Evolutionary conservation across 1,139 yeast genomes (phyloP), one percentile per base, ranked within the genome.

Genomic region (Magnusiomyces paraingens): DNA sequence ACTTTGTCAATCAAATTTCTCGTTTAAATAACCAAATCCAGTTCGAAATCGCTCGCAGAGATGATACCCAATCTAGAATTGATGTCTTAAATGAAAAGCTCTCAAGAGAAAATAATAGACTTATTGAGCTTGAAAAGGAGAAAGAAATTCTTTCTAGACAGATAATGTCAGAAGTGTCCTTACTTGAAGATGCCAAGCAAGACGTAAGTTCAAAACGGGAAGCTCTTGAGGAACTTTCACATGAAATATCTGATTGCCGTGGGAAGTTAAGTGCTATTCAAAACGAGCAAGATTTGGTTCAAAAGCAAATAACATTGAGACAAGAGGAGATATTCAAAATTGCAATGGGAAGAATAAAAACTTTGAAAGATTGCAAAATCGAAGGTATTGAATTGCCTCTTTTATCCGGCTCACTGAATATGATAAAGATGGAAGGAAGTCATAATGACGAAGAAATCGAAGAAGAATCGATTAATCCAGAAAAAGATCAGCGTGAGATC

Each of bases 341-440:
- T 4, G 82, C 78, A 57, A 69, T 82, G 21, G 86, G 83, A 53
- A 78, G 86, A 60, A 73, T 82, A 4, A 79, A 81, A 59, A 72
- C 82, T 26, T 73, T 90, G 59, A 82, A 85, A 60, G 82, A 81
- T 58, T 87, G 96, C 69, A 87, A 86, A 63, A 78, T 91, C 58
- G 88, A 86, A 54, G 85, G 81, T 58, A 75, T 86, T 15, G 74
- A 75, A 11, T 63, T 91, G 15, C 96, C 96, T 1, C 70, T 89
- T 44, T 61, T 67, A 8, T 79, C 79, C 40, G 93, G 94, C 0
- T 77, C 72, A 53, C 73, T 76, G 69, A 83, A 70, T 59, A 78
- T 63, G 61, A 76, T 76, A 59, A 88, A 76, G 51, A 71, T 67
- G 68, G 68, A 56, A 40, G 64, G 59, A 41, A 55, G 53, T 20